Percentiles rank a stretch among this genome's conserved stretches.
These are phyloP conservation scores for Biscogniauxia marginata DNA, from an alignment of 2,329 filamentous ascomycete species.

Conservation along the genomic window DNA sequence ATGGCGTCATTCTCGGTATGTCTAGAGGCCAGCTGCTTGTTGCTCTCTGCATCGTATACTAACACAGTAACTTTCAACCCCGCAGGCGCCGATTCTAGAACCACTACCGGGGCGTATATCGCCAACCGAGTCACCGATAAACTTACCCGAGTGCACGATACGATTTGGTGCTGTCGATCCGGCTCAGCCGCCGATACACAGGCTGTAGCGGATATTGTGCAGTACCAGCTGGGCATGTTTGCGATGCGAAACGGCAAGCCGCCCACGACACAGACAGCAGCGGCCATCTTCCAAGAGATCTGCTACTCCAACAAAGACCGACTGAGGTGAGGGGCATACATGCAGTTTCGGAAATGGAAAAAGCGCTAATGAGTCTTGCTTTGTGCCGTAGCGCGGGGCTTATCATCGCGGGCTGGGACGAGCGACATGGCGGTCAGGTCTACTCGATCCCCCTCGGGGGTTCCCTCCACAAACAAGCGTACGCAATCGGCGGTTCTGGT, in stretches of 20 bases:
- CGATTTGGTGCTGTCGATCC: slow-evolving; percentile 99
- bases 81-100: slow-evolving; percentile 87
- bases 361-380: slow-evolving; percentile 4
- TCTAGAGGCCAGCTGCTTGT: not conserved
- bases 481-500: slow-evolving; percentile 92
- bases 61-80: slow-evolving; percentile 4
- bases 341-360: not conserved
- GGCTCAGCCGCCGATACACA: slow-evolving; percentile 97
- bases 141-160: slow-evolving; percentile 96
- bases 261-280: slow-evolving; percentile 92
- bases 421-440: slow-evolving; percentile 91
- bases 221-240: slow-evolving; percentile 93
- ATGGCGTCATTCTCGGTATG: slow-evolving; percentile 88
- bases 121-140: slow-evolving; percentile 99
- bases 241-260: slow-evolving; percentile 84
- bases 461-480: slow-evolving; percentile 95
- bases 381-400: slow-evolving; percentile 73
- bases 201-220: slow-evolving; percentile 95
- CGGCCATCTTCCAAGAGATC: slow-evolving; percentile 94
- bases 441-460: slow-evolving; percentile 96
- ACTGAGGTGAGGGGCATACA: slow-evolving; percentile 65
- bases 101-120: slow-evolving; percentile 96
- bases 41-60: slow-evolving; percentile 1
- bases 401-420: slow-evolving; percentile 98
- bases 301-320: slow-evolving; percentile 97